A percentile compares a stretch with the other conserved stretches of the same genome.
Evolutionary conservation across 225 moss, liverwort and hornwort genomes (phyloP).

Genomic region (Bryum argenteum): DNA sequence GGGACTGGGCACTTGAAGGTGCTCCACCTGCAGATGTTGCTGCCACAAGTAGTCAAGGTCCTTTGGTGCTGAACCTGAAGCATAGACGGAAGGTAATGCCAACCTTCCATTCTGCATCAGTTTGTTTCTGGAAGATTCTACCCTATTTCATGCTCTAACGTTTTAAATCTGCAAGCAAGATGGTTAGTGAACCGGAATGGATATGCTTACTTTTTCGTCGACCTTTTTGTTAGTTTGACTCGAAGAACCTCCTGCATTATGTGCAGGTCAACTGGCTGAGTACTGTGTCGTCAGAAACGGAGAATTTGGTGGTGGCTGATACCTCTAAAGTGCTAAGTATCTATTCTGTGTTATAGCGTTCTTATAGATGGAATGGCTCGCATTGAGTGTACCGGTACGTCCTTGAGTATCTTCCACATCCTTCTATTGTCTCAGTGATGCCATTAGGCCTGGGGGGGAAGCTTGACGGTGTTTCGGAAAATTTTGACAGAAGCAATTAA

Average conservation of each 20-base stretch:
- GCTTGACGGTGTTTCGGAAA: slow-evolving; percentile 1
- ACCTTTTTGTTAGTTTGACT: slow-evolving; percentile 19
- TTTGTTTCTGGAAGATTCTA: slow-evolving; percentile 8
- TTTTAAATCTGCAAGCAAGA: not conserved
- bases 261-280: slow-evolving; percentile 82
- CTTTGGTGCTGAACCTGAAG: slow-evolving; percentile 63
- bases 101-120: not conserved
- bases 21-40: slow-evolving; percentile 24
- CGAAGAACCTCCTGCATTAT: slow-evolving; percentile 2
- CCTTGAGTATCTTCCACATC: not conserved
- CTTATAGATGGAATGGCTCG: not conserved
- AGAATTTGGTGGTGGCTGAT: slow-evolving; percentile 84
- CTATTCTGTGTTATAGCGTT: slow-evolving; percentile 59
- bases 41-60: slow-evolving; percentile 28
- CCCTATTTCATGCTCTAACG: slow-evolving; percentile 1
- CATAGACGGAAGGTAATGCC: slow-evolving; percentile 70
- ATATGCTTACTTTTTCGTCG: too few species aligned
- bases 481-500: not conserved
- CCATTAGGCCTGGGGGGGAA: slow-evolving; percentile 5
- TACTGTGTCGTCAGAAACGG: slow-evolving; percentile 45
- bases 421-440: not conserved
- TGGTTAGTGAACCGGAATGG: not conserved
- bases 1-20: slow-evolving; percentile 70
- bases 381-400: slow-evolving; percentile 4
- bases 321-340: slow-evolving; percentile 81